Evolutionary conservation across 192 early-diverging fungal species (phyloP).

Genomic region (Geosiphon pyriformis): DNA sequence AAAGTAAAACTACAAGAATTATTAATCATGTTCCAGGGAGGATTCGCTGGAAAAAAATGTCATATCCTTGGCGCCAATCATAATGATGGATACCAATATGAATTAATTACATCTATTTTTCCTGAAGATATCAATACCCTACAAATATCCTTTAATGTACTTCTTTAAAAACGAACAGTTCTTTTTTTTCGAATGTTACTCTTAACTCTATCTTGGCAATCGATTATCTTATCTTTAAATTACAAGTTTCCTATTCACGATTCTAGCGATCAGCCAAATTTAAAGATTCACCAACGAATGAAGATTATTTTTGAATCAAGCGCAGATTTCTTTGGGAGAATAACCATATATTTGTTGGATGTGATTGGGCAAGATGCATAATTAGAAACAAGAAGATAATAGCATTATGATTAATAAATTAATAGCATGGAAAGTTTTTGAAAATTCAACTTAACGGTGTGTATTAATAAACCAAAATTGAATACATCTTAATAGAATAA

Average conservation of each 20-base stretch:
- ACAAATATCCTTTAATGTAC: slow-evolving; percentile 38
- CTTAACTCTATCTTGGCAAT: slow-evolving; percentile 6
- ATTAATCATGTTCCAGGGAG: slow-evolving; percentile 78
- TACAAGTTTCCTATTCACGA: slow-evolving; percentile 35
- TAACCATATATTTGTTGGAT: slow-evolving; percentile 72
- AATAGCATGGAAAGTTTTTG: too few relatives aligned
- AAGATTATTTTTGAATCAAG: slow-evolving; percentile 68
- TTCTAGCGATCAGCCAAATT: slow-evolving; percentile 7
- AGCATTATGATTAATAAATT: too few relatives aligned
- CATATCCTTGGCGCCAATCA: slow-evolving; percentile 37
- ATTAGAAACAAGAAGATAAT: too few relatives aligned
- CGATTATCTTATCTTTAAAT: not conserved
- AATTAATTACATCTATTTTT: slow-evolving; percentile 50
- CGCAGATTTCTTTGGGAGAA: slow-evolving; percentile 84
- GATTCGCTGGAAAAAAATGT: slow-evolving; percentile 75
- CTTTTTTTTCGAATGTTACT: not conserved
- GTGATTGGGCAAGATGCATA: slow-evolving; percentile 51
- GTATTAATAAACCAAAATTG: too few relatives aligned
- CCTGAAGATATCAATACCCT: slow-evolving; percentile 68
- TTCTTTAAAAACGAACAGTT: not conserved
- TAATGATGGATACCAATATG: slow-evolving; percentile 23
- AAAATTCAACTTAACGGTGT: too few relatives aligned
- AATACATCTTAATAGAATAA: too few relatives aligned
- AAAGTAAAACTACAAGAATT: slow-evolving; percentile 39
- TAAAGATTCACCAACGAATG: slow-evolving; percentile 33